phyloP scores from a whole-genome alignment of 2,329 filamentous ascomycete genomes.

The Achaetomium macrosporum region DNA sequence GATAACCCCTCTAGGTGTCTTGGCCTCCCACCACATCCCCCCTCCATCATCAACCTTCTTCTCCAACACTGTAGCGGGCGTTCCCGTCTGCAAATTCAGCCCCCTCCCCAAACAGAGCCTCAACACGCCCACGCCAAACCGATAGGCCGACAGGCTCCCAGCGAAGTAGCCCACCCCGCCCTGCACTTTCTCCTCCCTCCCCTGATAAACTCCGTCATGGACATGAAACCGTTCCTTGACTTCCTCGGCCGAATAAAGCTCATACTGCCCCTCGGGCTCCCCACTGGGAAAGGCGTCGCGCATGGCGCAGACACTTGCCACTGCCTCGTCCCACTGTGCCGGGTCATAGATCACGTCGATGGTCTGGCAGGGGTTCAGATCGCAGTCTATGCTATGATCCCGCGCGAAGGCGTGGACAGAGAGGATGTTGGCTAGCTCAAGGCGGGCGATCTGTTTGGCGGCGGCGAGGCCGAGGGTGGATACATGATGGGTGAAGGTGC shows the following conservation, averaged over 20 bases:
- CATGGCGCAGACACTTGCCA: slow-evolving; percentile 40
- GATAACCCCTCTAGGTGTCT: slow-evolving; percentile 40
- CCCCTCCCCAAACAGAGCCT: slow-evolving; percentile 38
- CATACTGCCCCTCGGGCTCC: slow-evolving; percentile 35
- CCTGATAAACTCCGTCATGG: slow-evolving; percentile 21
- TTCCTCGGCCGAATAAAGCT: slow-evolving; percentile 38
- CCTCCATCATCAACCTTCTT: slow-evolving; percentile 3
- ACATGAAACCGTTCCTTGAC: slow-evolving; percentile 33
- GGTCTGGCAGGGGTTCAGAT: slow-evolving; percentile 46
- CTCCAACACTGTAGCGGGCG: slow-evolving; percentile 29
- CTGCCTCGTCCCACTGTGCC: slow-evolving; percentile 34
- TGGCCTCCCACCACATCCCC: slow-evolving; percentile 35
- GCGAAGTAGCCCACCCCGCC: slow-evolving; percentile 44
- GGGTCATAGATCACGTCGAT: slow-evolving; percentile 54
- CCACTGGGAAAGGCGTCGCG: slow-evolving; percentile 34
- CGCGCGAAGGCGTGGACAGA: slow-evolving; percentile 50
- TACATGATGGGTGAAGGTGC: slow-evolving; percentile 44
- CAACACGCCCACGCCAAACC: slow-evolving; percentile 37
- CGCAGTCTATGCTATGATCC: slow-evolving; percentile 41
- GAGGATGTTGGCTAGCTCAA: slow-evolving; percentile 48
- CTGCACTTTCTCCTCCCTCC: slow-evolving; percentile 31
- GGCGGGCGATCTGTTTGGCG: slow-evolving; percentile 45
- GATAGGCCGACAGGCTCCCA: slow-evolving; percentile 37
- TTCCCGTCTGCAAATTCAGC: slow-evolving; percentile 49
- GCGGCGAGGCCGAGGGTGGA: slow-evolving; percentile 40